Conservation (phyloP, 1,284 basidiomycete species). For the Leccinum solheimii region DNA sequence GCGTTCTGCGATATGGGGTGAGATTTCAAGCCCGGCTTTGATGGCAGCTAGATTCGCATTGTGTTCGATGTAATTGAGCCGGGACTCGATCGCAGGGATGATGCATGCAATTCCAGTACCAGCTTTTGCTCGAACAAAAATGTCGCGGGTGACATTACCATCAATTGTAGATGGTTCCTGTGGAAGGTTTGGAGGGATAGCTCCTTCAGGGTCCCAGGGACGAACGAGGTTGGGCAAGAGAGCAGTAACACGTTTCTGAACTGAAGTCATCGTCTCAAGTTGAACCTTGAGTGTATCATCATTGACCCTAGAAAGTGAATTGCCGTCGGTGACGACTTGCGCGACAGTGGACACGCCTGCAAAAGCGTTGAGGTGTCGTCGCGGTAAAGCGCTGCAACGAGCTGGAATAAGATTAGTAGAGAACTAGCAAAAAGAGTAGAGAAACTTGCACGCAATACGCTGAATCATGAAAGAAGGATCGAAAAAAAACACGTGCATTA, state of each 20-base stretch:
- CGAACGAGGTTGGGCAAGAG: conserved; percentile 59
- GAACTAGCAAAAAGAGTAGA: background rate
- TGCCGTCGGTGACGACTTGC: no score
- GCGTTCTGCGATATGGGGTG: conserved; percentile 33
- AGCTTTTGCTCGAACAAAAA: conserved; percentile 86
- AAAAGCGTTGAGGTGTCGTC: conserved; percentile 3
- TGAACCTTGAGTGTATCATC: conserved; percentile 62
- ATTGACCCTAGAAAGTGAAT: conserved; percentile 31
- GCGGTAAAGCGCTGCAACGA: background rate
- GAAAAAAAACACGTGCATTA: conserved; percentile 10
- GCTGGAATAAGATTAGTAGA: conserved; percentile 10
- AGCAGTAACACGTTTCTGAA: conserved; percentile 81
- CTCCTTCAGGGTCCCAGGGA: conserved; percentile 42
- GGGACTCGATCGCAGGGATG: conserved; percentile 82
- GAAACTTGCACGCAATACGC: conserved; percentile 13
- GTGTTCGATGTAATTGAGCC: conserved; percentile 52
- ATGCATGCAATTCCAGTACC: conserved; percentile 94
- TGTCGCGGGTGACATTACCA: conserved; percentile 47
- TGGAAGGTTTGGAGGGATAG: background rate
- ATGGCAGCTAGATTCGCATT: conserved; percentile 40
- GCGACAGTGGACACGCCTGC: background rate
- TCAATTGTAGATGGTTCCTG: conserved; percentile 31
- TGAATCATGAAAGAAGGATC: background rate
- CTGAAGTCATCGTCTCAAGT: conserved; percentile 77
- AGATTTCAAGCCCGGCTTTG: conserved; percentile 42